phyloP scores from a whole-genome alignment of 2,329 filamentous ascomycete genomes.

The Sporothrix dimorphospora region DNA sequence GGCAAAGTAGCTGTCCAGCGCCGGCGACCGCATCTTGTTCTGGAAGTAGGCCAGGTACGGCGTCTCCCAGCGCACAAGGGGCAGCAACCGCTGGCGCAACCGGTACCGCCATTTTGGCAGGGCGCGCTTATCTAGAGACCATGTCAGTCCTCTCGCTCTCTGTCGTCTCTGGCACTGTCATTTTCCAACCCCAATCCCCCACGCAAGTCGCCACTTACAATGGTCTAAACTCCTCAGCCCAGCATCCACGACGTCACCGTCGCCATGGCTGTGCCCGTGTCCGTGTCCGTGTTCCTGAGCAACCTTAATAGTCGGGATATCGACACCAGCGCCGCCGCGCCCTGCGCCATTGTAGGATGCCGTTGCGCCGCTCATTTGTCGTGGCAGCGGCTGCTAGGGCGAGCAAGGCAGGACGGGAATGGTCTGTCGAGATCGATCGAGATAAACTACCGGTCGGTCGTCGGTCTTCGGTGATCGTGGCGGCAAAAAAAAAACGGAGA shows the following conservation, averaged over 20 bases:
- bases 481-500: background rate
- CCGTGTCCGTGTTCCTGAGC: constrained; percentile 36
- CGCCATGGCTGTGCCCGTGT: constrained; percentile 26
- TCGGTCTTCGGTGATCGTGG: background rate
- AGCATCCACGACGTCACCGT: constrained; percentile 59
- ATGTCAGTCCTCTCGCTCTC: background rate
- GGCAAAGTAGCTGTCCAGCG: constrained; percentile 94
- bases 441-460: background rate
- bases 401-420: background rate
- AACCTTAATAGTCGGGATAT: constrained; percentile 48
- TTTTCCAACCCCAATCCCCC: background rate
- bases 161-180: background rate
- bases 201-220: constrained; percentile 54
- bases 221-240: constrained; percentile 80
- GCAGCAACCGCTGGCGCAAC: constrained; percentile 79
- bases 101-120: constrained; percentile 88
- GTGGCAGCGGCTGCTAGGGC: background rate
- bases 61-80: constrained; percentile 91
- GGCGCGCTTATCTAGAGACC: constrained; percentile 70
- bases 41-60: constrained; percentile 90
- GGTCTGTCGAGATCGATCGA: background rate
- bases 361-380: constrained; percentile 3
- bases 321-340: constrained; percentile 41
- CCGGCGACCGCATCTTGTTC: constrained; percentile 74
- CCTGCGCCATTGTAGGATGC: background rate